Percentiles rank a stretch among this genome's conserved stretches.
Conservation (phyloP, 2,329 filamentous ascomycete species). For the Biscogniauxia marginata region DNA sequence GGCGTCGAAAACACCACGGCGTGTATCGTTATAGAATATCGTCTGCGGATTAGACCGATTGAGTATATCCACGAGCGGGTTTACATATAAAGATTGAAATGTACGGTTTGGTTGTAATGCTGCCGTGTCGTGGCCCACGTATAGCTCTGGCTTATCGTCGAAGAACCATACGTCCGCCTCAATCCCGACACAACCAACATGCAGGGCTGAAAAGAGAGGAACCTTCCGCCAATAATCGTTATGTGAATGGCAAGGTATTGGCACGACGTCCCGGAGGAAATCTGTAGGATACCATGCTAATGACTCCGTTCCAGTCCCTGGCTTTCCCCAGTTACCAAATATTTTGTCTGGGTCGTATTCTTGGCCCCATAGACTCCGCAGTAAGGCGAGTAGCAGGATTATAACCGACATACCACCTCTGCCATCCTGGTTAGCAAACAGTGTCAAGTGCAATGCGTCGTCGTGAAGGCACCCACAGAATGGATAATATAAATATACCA, state of each 20-base stretch:
- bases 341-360: conserved; percentile 30
- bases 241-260: conserved; percentile 63
- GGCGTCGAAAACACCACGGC: conserved; percentile 55
- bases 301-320: conserved; percentile 33
- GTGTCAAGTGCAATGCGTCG: neutral
- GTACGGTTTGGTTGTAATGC: conserved; percentile 56
- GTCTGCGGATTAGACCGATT: conserved; percentile 50
- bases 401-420: conserved; percentile 35
- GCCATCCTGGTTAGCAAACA: conserved; percentile 14
- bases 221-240: conserved; percentile 69
- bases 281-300: conserved; percentile 49
- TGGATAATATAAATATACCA: conserved; percentile 34
- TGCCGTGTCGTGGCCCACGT: conserved; percentile 61
- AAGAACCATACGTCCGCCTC: conserved; percentile 70
- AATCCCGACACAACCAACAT: conserved; percentile 59
- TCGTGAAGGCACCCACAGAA: conserved; percentile 33
- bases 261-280: conserved; percentile 52
- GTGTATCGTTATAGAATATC: conserved; percentile 43
- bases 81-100: conserved; percentile 61
- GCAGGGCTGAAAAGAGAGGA: conserved; percentile 62
- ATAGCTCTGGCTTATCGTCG: conserved; percentile 46
- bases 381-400: conserved; percentile 32
- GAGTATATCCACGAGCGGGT: conserved; percentile 61
- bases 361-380: conserved; percentile 30
- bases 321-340: conserved; percentile 28